Evolutionary conservation across 2,329 filamentous ascomycete genomes (phyloP).

Genomic region (Xylaria sp.): DNA sequence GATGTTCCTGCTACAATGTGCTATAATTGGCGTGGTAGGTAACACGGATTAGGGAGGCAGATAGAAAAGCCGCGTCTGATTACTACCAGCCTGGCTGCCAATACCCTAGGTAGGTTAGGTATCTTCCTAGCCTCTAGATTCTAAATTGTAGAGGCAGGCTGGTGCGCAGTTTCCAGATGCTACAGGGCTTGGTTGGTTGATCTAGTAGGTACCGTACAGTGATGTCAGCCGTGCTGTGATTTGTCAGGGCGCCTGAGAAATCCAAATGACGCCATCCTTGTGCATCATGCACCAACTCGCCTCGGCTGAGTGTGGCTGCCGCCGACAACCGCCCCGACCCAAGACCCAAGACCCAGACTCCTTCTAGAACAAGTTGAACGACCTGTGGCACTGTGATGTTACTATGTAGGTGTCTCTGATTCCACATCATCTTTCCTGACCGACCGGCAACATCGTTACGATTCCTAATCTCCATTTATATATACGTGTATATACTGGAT

Average conservation of each 20-base stretch:
- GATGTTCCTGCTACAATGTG: conserved; percentile 13
- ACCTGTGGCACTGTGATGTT: conserved; percentile 18
- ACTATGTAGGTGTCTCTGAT: not conserved
- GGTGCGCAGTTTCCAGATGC: conserved; percentile 1
- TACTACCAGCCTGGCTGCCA: not conserved
- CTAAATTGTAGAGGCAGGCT: not conserved
- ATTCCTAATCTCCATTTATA: conserved; percentile 5
- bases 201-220: conserved; percentile 7
- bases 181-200: not conserved
- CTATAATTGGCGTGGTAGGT: conserved; percentile 25
- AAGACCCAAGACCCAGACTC: not conserved
- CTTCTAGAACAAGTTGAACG: not conserved
- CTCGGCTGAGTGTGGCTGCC: conserved; percentile 29
- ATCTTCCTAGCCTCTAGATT: not conserved
- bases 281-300: conserved; percentile 34
- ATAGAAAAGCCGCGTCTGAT: not conserved
- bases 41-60: not conserved
- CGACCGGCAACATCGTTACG: not conserved
- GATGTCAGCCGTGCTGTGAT: conserved; percentile 39
- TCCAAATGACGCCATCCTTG: conserved; percentile 38
- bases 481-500: not conserved
- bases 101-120: not conserved
- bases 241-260: conserved; percentile 36
- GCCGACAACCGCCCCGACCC: conserved; percentile 37
- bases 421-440: conserved; percentile 22